A percentile compares a stretch with the other conserved stretches of the same genome.
Evolutionary conservation across 306 rosid genomes (phyloP).

Genomic region (Nissolia schottii): DNA sequence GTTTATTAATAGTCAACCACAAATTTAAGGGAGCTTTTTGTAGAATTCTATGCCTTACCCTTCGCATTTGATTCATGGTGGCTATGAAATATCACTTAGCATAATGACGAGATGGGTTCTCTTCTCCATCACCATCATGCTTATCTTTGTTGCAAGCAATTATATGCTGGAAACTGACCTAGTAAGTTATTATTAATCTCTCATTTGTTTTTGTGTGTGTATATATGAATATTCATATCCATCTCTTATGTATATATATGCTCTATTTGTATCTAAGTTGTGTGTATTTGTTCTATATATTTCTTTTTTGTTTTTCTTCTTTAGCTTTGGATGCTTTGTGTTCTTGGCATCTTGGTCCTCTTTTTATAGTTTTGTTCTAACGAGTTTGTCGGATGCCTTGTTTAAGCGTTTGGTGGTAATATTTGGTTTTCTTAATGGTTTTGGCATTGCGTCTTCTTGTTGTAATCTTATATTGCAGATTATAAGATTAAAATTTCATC

Average conservation of each 20-base stretch:
- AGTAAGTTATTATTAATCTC: constrained; percentile 37
- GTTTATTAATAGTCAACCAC: constrained; percentile 12
- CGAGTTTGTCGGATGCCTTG: no score
- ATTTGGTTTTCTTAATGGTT: no score
- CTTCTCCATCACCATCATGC: constrained; percentile 12
- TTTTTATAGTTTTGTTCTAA: no score
- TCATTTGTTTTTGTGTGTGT: no score
- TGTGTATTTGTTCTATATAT: no score
- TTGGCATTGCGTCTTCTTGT: background rate
- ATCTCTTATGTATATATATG: background rate
- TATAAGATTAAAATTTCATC: background rate
- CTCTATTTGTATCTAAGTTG: background rate
- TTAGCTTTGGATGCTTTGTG: no score
- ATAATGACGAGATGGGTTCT: constrained; percentile 29
- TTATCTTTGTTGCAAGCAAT: constrained; percentile 21
- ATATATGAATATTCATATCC: background rate
- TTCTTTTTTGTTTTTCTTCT: no score
- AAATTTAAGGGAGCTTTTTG: background rate
- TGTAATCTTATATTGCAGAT: no score
- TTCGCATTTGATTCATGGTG: constrained; percentile 16
- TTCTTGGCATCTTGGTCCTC: no score
- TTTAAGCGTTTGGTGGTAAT: no score
- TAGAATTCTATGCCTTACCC: constrained; percentile 27
- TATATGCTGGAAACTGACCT: constrained; percentile 25
- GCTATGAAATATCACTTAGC: constrained; percentile 18